Evolutionary conservation across 257 asterid genomes (phyloP), one percentile per base, ranked within the genome.

Genomic region (Salvia hispanica): DNA sequence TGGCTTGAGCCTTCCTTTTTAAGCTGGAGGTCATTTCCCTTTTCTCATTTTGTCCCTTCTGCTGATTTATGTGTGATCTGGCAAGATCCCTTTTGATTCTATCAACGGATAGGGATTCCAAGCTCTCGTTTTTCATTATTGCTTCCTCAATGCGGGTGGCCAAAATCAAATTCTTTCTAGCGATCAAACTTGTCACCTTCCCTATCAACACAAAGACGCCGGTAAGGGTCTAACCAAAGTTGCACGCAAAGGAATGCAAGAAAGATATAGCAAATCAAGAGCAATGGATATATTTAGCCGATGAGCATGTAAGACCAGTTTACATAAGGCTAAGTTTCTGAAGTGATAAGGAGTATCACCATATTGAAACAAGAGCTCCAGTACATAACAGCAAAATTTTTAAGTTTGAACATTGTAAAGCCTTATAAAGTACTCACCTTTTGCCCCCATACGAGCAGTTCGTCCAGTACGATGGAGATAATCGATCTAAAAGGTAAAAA

Each of bases 361-460:
- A 5, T 18, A 44, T 44, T 42, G 21, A 34, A 45, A 31, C 58
- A 69, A 18, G 18, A 37, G 48, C 43, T 36, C 52, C 28, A 7
- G 48, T 9, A 18, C 9, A 34, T 18, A 36, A 45, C 15, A 58
- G 73, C 28, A 11, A 21, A 16, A 56, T 13, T n/a, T 44, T 37
- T 37, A 75, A 60, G 42, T 69, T 16, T 37, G 58, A 3, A 8
- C 33, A 51, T 25, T 14, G 63, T 47, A 56, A 54, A 37, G 51
- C 42, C 52, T 46, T 45, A 47, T 36, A 48, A 14, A 40, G 62
- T 81, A 93, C 99, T 25, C 31, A 34, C 39, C 99, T 87, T 93
- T 93, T 70, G 97, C 99, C 71, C 97, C 99, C 97, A 94, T 94
- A 64, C 97, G 97, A 81, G 99, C 99, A 73, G 99, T 94, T 82